A percentile compares a stretch with the other conserved stretches of the same genome.
Evolutionary conservation across 2,329 filamentous ascomycete genomes (phyloP).

Genomic region (Fusarium multiceps): DNA sequence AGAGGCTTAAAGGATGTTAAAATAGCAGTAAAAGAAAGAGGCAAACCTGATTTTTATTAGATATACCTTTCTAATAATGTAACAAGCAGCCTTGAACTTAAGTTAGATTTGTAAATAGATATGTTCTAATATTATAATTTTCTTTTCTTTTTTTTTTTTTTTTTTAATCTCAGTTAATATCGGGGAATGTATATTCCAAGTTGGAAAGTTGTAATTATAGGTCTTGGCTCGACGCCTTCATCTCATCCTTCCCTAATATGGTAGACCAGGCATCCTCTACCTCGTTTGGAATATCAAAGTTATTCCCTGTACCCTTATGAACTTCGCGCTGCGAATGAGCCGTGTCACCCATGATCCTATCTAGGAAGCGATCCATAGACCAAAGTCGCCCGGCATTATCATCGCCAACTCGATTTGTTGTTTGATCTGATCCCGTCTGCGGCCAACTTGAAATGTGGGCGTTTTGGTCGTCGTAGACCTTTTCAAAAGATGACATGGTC

Average conservation of each 20-base stretch:
- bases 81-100: too few relatives aligned
- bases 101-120: too few relatives aligned
- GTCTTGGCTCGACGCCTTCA: not conserved
- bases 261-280: constrained; percentile 33
- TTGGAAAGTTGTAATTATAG: too few relatives aligned
- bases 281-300: constrained; percentile 4
- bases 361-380: constrained; percentile 26
- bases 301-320: rapidly evolving
- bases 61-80: too few relatives aligned
- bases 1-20: not conserved
- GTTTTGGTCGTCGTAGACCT: rapidly evolving
- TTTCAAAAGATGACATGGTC: not conserved
- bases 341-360: not conserved
- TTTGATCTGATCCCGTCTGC: rapidly evolving
- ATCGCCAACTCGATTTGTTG: rapidly evolving
- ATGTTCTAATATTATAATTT: too few relatives aligned
- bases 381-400: not conserved
- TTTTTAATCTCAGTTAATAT: too few relatives aligned
- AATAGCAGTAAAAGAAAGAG: not conserved
- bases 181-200: too few relatives aligned
- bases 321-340: rapidly evolving
- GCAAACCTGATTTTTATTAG: too few relatives aligned
- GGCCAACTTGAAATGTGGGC: constrained; percentile 1
- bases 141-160: too few relatives aligned
- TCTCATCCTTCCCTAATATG: not conserved